Evolutionary conservation across 306 rosid species (phyloP).

Genomic region (Sicyos edulis): DNA sequence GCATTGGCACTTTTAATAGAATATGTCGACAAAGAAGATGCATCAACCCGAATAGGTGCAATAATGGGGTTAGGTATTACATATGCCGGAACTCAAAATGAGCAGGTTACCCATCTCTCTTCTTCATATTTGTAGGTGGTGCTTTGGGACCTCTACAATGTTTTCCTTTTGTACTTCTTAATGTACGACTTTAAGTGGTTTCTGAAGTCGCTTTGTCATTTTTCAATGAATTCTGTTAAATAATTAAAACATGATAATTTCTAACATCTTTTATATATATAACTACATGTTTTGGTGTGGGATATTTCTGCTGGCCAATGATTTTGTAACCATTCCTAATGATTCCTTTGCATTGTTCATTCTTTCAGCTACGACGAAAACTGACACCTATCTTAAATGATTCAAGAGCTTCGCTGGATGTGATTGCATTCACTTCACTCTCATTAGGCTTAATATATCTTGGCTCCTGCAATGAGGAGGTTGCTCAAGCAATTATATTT

Average conservation of each 20-base stretch:
- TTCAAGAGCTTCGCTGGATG: slow-evolving; percentile 83
- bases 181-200: not conserved
- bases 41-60: slow-evolving; percentile 81
- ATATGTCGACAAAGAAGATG: slow-evolving; percentile 72
- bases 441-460: slow-evolving; percentile 83
- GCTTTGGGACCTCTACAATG: not conserved
- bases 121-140: not conserved
- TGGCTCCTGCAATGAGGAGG: slow-evolving; percentile 96
- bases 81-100: slow-evolving; percentile 81
- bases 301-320: not conserved
- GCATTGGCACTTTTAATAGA: slow-evolving; percentile 69
- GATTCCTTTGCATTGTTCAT: not conserved
- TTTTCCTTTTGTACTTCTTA: not conserved
- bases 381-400: slow-evolving; percentile 71
- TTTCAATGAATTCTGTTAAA: not conserved
- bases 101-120: slow-evolving; percentile 19
- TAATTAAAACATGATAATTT: not conserved
- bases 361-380: slow-evolving; percentile 56
- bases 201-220: not conserved
- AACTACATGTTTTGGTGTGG: not conserved
- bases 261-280: not conserved
- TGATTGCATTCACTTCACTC: slow-evolving; percentile 81
- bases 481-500: slow-evolving; percentile 89
- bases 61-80: slow-evolving; percentile 96
- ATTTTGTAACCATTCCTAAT: not conserved